Evolutionary conservation across 164 flowering plant genomes (phyloP).

Genomic region (Vitis labrusca): DNA sequence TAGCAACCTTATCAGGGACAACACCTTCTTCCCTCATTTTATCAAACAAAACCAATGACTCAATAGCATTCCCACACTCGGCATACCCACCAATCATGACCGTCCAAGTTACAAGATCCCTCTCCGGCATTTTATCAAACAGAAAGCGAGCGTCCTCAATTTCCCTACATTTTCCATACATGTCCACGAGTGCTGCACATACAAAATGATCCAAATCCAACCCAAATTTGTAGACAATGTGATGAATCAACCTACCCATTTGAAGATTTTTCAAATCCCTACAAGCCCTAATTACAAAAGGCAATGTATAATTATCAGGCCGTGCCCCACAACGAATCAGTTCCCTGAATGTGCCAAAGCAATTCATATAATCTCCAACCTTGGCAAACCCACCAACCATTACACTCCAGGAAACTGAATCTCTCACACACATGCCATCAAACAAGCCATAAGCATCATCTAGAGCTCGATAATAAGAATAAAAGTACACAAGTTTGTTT

Average conservation of each 20-base stretch:
- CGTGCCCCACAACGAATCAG: slow-evolving; percentile 29
- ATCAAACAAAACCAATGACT: slow-evolving; percentile 50
- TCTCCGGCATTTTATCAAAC: slow-evolving; percentile 49
- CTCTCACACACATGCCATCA: slow-evolving; percentile 30
- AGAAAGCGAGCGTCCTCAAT: slow-evolving; percentile 40
- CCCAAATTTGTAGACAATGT: slow-evolving; percentile 33
- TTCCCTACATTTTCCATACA: slow-evolving; percentile 48
- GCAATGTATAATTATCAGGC: slow-evolving; percentile 45
- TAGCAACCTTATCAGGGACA: slow-evolving; percentile 44
- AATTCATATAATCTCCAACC: slow-evolving; percentile 35
- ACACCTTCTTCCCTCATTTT: slow-evolving; percentile 48
- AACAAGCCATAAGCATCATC: slow-evolving; percentile 37
- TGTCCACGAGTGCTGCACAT: slow-evolving; percentile 40
- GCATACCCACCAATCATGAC: slow-evolving; percentile 57
- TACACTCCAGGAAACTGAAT: slow-evolving; percentile 46
- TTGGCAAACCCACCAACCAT: slow-evolving; percentile 57
- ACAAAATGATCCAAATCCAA: slow-evolving; percentile 40
- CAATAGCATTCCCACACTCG: slow-evolving; percentile 40
- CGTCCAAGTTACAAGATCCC: slow-evolving; percentile 56
- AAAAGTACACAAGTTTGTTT: slow-evolving; percentile 51
- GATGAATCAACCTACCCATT: slow-evolving; percentile 42
- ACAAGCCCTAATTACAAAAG: slow-evolving; percentile 46
- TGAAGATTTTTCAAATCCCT: slow-evolving; percentile 26
- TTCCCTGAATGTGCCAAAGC: slow-evolving; percentile 40
- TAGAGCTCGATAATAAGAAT: slow-evolving; percentile 27